Evolutionary conservation across 2,329 filamentous ascomycete species (phyloP), one percentile per base, ranked within the genome.

Genomic region (Fusarium fracticaudum): DNA sequence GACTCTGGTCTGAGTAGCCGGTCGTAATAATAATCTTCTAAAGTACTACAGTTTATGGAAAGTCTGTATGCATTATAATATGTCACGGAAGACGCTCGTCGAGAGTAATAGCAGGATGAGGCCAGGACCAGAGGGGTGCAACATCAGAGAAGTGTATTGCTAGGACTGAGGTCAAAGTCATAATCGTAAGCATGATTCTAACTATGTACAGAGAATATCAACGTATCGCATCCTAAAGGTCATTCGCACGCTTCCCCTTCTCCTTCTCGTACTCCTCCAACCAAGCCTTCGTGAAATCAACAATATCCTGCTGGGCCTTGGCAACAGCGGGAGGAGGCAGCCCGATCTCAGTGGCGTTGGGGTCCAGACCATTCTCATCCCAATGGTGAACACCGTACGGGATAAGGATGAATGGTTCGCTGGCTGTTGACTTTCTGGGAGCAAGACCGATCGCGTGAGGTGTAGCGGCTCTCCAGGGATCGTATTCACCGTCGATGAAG

Each of bases 381-480:
- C 93, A 96, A 79, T 96, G 93, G 81, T 97, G 94, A 26, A 95
- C 93, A 0, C 90, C 93, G n/a, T 88, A 88, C 8, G 87, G 84
- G 51, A 97, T 94, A 51, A 96, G 79, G n/a, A 94, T 86, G 72
- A 92, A 93, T 0, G 94, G 94, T 83, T 95, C 88, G 54, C 86
- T 87, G 0, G 85, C 83, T 0, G 92, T 93, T 50, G 88, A 92
- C 20, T 84, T 81, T 26, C 93, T 85, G 37, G 85, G 83, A 0
- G 86, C 85, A 1, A 90, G 87, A 3, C 85, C 88, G n/a, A 90
- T 87, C 1, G 91, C 91, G 57, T 96, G 91, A 2, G 92, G 90
- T 0, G 91, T 93, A 0, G 92, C 93, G 0, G 90, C 89, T 24
- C 92, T 88, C 94, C 94, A 97, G 0, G 94, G 94, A 79, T 97